Evolutionary conservation across 164 flowering plant species (phyloP), one percentile per base, ranked within the genome.

Genomic region (Vitis rotundifolia): DNA sequence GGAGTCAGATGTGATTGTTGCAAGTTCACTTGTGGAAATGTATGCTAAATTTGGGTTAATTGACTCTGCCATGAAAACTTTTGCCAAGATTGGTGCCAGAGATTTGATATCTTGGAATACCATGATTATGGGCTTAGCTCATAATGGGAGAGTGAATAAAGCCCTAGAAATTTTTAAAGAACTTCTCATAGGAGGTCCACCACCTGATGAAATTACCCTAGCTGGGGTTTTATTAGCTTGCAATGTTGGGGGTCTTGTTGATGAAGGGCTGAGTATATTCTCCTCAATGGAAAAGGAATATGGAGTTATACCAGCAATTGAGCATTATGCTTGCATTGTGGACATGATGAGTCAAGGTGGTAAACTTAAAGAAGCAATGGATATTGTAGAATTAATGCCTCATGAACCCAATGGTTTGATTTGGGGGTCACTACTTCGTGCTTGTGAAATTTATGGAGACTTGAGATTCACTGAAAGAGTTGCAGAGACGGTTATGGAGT

Each of bases 31-130:
- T 22, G 65, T 86, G 19, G 82, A 84, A 37, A 83, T 88, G 87
- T 91, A 87, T 53, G 29, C 74, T 63, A 85, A 85, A 67, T 71
- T 69, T 68, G 92, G 91, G 29, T 64, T 68, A 1, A 64, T 86
- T 19, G 89, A 81, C 26, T 67, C 49, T 68, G 80, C 90, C 2
- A 50, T 74, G 66, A 73, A 66, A 47, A 70, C 85, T 19, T 91
- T 91, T 66, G 22, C 12, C 9, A 50, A 68, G 3, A 78, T 86
- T 80, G 65, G 9, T 70, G 16, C 5, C 26, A 84, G 65, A 75
- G 93, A 89, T 78, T 71, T 91, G 74, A 79, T 87, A 65, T 79
- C 85, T 31, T 88, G 89, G 91, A 90, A 88, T 75, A 80, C 85
- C 28, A 74, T 90, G 81, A 83, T 90, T 51, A 63, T 75, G 71